Evolutionary conservation across 345 rosid species (phyloP), one percentile per base, ranked within the genome.

Genomic region (Crucihimalaya himalaica): DNA sequence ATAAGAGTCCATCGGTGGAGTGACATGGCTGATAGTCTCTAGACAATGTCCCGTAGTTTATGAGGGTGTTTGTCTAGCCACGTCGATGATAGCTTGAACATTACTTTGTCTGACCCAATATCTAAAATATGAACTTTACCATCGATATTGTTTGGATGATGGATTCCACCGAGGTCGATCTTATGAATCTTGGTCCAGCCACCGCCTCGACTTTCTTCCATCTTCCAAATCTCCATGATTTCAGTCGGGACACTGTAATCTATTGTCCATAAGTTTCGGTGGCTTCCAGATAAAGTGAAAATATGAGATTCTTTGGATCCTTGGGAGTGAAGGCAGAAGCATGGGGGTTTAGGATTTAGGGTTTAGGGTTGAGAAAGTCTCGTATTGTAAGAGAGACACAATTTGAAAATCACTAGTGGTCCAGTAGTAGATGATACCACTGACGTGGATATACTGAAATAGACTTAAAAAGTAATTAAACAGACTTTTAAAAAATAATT

Each of bases 1-100:
- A 15, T n/a, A 58, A 58, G 27, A 58, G 28, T 19, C 63, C 45
- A 58, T 34, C 63, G 28, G 27, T 58, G 63, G 45, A 58, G 45
- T 34, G 51, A 40, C 66, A 61, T 35, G 21, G 19, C 32, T 15
- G 13, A 40, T 14, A 23, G 14, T 61, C 34, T 3, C 9, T 0
- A 39, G 9, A 23, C 18, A 23, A 8, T 7, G 2, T 39, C 13
- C 8, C 57, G 2, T 15, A 1, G 28, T 0, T 20, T 19, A 20
- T 2, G 6, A 59, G 31, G 35, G 20, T 62, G 23, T n/a, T 62
- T 62, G 23, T 42, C 23, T 62, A 11, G 64, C 1, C n/a, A 4
- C 32, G 6, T 14, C 2, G 29, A 8, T 2, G 47, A 37, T 21
- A 40, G 14, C 20, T 15, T 14, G 20, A 40, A 61, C 34, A 39